phyloP scores from a whole-genome alignment of 768 basidiomycete species.

The Boletus insuetus region DNA sequence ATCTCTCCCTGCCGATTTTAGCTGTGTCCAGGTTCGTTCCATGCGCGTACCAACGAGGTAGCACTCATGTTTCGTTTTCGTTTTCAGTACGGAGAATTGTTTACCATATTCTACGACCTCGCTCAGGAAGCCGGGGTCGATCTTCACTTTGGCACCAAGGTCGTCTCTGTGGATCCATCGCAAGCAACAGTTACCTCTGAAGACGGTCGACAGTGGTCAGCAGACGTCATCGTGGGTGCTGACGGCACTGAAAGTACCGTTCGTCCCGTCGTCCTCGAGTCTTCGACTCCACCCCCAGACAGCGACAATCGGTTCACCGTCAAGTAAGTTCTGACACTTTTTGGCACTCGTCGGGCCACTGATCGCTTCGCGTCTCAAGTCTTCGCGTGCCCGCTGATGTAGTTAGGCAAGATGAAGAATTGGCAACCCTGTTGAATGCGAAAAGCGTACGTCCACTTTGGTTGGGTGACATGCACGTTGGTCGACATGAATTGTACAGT shows the following conservation, averaged over 20 bases:
- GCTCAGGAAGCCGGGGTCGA: conserved; percentile 46
- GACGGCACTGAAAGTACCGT: conserved; percentile 54
- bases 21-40: conserved; percentile 43
- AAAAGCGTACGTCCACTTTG: conserved; percentile 6
- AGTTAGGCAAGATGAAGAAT: conserved; percentile 17
- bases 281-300: conserved; percentile 4
- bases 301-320: conserved; percentile 14
- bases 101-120: conserved; percentile 45
- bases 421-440: conserved; percentile 7
- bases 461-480: neutral
- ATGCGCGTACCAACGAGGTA: neutral
- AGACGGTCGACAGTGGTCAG: conserved; percentile 40
- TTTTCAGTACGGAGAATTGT: conserved; percentile 50
- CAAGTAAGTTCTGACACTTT: conserved; percentile 5
- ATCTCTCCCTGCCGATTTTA: conserved; percentile 45
- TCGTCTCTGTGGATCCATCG: conserved; percentile 35
- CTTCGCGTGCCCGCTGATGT: conserved; percentile 17
- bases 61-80: neutral
- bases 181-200: conserved; percentile 30
- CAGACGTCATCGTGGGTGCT: conserved; percentile 58
- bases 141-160: conserved; percentile 41
- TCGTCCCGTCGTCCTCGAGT: conserved; percentile 31
- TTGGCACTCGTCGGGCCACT: neutral
- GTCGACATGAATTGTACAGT: conserved; percentile 8
- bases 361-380: neutral